Evolutionary conservation across 106 monocot species (phyloP), one percentile per base, ranked within the genome.

Genomic region (Allium sativum): DNA sequence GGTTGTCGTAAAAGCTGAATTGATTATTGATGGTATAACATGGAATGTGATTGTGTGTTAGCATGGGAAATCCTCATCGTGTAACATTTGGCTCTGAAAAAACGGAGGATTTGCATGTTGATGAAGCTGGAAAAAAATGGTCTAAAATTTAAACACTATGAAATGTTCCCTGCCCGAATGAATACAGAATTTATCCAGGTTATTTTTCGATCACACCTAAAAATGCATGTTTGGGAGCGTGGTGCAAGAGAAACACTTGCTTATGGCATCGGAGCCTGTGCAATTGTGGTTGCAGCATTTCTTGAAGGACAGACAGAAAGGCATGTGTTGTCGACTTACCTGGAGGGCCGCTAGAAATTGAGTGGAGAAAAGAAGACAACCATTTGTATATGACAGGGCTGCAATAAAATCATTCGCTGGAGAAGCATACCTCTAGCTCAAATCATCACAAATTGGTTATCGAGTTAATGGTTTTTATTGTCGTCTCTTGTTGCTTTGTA

Each of bases 11-110:
- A 62, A 52, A 68, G 68, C 78, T 69, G 80, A 88, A 67, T 64
- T 98, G 62, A 21, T 77, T 21, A 82, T 98, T 58, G 85, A 98
- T 78, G 91, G 91, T 44, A 61, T 65, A 54, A 55, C 73, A 68
- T 98, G 98, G 98, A 92, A 81, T 53, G 92, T 88, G 52, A 98
- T n/a, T 92, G 13, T 98, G 98, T 75, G 98, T 98, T 72, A 98
- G 98, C 72, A 98, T 98, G 98, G 98, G 98, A 50, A 98, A 98
- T 75, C 98, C 98, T 61, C 98, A 98, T 67, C 88, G 92, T 70
- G 68, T 98, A 43, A 92, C 92, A 22, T 98, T 98, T 77, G 76
- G 85, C 18, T 51, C 75, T 53, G 76, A 77, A 40, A 58, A 73
- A 12, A 64, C 9, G 53, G 63, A 88, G 80, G 72, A 18, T 58